Evolutionary conservation across 2,329 filamentous ascomycete species (phyloP), one percentile per base, ranked within the genome.

Genomic region (Botrytis galanthina): DNA sequence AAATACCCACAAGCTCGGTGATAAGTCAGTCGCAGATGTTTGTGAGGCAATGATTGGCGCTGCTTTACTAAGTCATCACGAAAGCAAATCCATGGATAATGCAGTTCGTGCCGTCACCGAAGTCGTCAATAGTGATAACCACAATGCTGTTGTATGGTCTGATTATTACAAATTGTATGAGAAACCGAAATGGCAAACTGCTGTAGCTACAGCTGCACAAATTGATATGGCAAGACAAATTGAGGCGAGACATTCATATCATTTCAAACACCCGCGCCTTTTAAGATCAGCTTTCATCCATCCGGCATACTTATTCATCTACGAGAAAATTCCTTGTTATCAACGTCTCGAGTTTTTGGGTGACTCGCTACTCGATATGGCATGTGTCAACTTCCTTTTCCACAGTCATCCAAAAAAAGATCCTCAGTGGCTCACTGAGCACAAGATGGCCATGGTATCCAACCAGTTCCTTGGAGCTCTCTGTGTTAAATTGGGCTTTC

Each of bases 371-470:
- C 89, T 97, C 1, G 95, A 98, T 80, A 92, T 95, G 89, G 92
- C 87, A 18, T 93, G 92, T 78, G 91, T 98, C 72, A 92, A 95
- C 78, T 90, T 93, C 78, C 86, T 99, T 6, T 98, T 94, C 83
- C 87, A 90, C 77, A 86, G 85, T 5, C 94, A 92, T 78, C 94
- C 94, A 0, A 85, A 89, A 70, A 93, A 92, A 73, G 94, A 97
- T 79, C 95, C 96, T 0, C 95, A 98, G 81, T 98, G 95, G 95
- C 86, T 99, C 74, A 98, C 96, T 0, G 96, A 98, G 82, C 95
- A 98, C 86, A 98, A 98, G 84, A 98, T 97, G 91, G 94, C 95
- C n/a, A 98, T 99, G 93, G 95, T 96, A 0, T 96, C 93, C 71
- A 99, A 99, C 83, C 94, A 95, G 75, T 99, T 98, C 80, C 87